Conservation (phyloP, 1,284 basidiomycete species). For the Boletus holoroseus region DNA sequence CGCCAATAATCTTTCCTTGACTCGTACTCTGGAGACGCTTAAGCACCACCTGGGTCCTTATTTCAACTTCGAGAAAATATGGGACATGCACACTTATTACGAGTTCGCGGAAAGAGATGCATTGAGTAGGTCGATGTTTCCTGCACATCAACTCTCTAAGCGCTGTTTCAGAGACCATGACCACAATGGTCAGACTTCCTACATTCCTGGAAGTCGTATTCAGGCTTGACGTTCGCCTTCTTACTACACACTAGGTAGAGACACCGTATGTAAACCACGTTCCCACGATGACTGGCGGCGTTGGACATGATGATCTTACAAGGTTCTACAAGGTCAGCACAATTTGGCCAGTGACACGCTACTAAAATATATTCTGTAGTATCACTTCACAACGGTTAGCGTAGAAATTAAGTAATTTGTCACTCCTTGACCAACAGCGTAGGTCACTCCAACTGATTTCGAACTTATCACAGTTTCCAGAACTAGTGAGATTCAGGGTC, state of each 20-base stretch:
- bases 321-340: constrained; percentile 42
- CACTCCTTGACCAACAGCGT: constrained; percentile 4
- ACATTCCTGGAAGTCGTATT: not conserved
- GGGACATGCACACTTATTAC: constrained; percentile 43
- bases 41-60: constrained; percentile 40
- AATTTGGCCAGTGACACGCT: not conserved
- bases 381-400: constrained; percentile 40
- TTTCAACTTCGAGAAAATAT: constrained; percentile 41
- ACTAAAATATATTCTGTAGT: constrained; percentile 23
- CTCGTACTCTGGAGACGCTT: constrained; percentile 39
- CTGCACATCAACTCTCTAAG: not conserved
- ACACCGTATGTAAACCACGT: constrained; percentile 48
- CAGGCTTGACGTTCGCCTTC: not conserved
- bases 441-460: constrained; percentile 41
- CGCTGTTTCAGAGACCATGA: constrained; percentile 38
- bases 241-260: constrained; percentile 33
- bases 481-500: constrained; percentile 32
- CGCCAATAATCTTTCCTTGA: constrained; percentile 40
- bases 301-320: constrained; percentile 38
- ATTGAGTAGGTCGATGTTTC: constrained; percentile 29
- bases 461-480: constrained; percentile 43
- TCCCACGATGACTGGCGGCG: constrained; percentile 44
- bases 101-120: constrained; percentile 43
- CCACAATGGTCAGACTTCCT: constrained; percentile 36
- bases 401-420: not conserved